Evolutionary conservation across 2,329 filamentous ascomycete genomes (phyloP).

Genomic region (Xylariaceae sp.): DNA sequence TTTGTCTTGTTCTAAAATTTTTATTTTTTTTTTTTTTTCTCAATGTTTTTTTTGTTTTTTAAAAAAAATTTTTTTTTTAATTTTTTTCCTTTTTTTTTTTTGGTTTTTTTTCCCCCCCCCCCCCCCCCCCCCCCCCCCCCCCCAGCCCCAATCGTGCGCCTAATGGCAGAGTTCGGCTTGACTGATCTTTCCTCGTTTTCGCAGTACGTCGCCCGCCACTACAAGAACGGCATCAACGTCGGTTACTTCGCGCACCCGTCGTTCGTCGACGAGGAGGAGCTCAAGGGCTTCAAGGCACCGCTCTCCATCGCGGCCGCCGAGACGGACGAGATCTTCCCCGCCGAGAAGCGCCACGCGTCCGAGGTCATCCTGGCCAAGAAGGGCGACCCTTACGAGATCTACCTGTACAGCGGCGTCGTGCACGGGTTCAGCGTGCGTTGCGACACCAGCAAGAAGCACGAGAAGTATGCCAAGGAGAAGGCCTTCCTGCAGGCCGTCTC

Average conservation of each 20-base stretch:
- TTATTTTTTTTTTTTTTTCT: too few species aligned
- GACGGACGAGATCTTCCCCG: slow-evolving; percentile 61
- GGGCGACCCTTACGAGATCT: slow-evolving; percentile 68
- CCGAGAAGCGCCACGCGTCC: slow-evolving; percentile 58
- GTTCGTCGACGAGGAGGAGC: slow-evolving; percentile 65
- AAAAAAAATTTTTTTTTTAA: too few species aligned
- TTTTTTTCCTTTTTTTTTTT: neutral
- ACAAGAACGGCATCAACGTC: slow-evolving; percentile 59
- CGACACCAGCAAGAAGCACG: slow-evolving; percentile 52
- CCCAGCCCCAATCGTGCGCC: neutral
- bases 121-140: neutral
- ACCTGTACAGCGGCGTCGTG: slow-evolving; percentile 63
- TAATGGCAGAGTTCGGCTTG: too few species aligned
- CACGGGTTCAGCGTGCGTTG: slow-evolving; percentile 74
- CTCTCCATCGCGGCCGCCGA: slow-evolving; percentile 64
- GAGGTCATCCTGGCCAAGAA: slow-evolving; percentile 58
- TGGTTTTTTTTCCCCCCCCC: neutral
- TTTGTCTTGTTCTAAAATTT: too few species aligned
- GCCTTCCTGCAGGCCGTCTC: slow-evolving; percentile 72
- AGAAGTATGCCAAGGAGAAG: slow-evolving; percentile 73
- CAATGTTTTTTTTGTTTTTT: too few species aligned
- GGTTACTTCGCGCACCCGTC: slow-evolving; percentile 75
- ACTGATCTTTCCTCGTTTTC: slow-evolving; percentile 3
- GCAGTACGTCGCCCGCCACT: slow-evolving; percentile 66
- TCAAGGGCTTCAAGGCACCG: slow-evolving; percentile 61